Percentiles rank a stretch among this genome's conserved stretches.
These are phyloP conservation scores for Pichia occidentalis DNA, from an alignment of 805 yeast species.

Conservation along the genomic window DNA sequence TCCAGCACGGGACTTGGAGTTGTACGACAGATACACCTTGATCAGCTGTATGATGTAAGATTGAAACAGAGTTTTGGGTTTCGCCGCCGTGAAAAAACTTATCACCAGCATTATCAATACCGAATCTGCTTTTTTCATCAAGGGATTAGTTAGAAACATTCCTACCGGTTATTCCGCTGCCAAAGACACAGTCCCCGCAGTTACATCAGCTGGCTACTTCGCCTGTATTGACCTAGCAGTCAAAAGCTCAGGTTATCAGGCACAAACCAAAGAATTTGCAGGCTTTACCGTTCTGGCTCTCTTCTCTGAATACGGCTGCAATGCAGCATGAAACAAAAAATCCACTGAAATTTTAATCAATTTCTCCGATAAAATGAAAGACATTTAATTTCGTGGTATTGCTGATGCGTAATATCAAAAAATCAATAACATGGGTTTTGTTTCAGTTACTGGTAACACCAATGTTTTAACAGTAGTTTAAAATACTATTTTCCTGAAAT, in stretches of 20 bases:
- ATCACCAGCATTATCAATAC: slow-evolving; percentile 61
- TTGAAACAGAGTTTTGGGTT: slow-evolving; percentile 70
- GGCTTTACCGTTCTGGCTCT: slow-evolving; percentile 66
- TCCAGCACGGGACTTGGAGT: slow-evolving; percentile 59
- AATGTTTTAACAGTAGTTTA: slow-evolving; percentile 54
- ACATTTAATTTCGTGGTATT: slow-evolving; percentile 86
- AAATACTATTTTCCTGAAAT: slow-evolving; percentile 56
- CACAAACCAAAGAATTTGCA: slow-evolving; percentile 55
- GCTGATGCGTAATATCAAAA: slow-evolving; percentile 82
- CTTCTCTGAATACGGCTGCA: slow-evolving; percentile 83
- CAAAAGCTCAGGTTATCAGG: slow-evolving; percentile 55
- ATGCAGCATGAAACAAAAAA: slow-evolving; percentile 58
- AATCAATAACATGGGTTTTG: slow-evolving; percentile 69
- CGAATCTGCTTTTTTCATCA: slow-evolving; percentile 72
- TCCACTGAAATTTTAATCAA: slow-evolving; percentile 67
- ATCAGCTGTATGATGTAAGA: slow-evolving; percentile 64
- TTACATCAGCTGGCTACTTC: slow-evolving; percentile 64
- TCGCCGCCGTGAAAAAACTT: slow-evolving; percentile 85
- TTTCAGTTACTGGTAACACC: slow-evolving; percentile 39
- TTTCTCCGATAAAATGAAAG: slow-evolving; percentile 64
- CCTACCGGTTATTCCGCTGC: slow-evolving; percentile 83
- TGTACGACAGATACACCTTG: slow-evolving; percentile 59
- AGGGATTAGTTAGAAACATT: slow-evolving; percentile 78
- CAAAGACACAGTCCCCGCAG: slow-evolving; percentile 65
- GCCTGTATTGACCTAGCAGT: slow-evolving; percentile 62